Conservation (phyloP, 148 eudicot species). For the Polygonum maritimum region DNA sequence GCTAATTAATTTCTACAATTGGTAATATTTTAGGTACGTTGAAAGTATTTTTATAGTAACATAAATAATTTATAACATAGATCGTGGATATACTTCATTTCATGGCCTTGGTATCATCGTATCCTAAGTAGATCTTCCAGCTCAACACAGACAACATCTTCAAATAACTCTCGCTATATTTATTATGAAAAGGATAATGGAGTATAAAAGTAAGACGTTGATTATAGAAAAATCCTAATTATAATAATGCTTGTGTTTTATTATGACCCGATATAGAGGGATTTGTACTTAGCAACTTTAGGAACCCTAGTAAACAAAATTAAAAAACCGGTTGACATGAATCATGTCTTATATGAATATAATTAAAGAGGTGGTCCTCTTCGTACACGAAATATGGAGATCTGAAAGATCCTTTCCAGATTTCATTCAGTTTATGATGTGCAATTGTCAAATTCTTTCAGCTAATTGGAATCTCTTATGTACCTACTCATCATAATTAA, state of each 20-base stretch:
- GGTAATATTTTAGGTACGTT: too few species aligned
- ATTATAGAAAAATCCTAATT: background rate
- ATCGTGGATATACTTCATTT: background rate
- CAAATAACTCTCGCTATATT: background rate
- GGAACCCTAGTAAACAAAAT: background rate
- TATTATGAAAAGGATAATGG: background rate
- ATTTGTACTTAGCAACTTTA: background rate
- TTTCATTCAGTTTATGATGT: background rate
- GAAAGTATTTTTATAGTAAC: too few species aligned
- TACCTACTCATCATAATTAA: background rate
- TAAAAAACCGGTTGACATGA: background rate
- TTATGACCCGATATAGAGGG: background rate
- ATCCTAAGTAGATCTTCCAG: constrained; percentile 1
- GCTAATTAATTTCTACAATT: too few species aligned
- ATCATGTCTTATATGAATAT: background rate
- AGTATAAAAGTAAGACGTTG: background rate
- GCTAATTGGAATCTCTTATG: background rate
- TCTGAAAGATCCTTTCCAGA: constrained; percentile 4
- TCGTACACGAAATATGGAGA: background rate
- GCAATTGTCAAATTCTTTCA: background rate
- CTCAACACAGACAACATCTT: background rate
- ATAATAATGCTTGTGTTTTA: background rate
- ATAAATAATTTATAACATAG: background rate
- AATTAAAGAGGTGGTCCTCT: background rate
- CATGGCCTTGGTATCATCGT: background rate